Base-by-base conservation (phyloP, 805 yeast genomes). In the Cyberlindnera subsufficiens region DNA sequence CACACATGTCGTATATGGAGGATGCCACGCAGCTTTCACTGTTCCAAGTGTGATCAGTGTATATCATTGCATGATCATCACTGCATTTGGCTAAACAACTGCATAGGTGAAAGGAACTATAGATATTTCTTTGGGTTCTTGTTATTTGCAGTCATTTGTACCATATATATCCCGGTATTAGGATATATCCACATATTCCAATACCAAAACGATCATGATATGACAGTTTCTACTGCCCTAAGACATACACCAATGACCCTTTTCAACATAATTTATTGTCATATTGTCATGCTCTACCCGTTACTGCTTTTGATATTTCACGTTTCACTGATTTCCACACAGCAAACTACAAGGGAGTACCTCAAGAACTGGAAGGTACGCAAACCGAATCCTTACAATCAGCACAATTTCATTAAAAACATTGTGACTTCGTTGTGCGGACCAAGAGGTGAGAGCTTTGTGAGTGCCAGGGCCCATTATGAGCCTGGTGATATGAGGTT, bases 81-180 rank as follows among this genome's bases (percentile, higher is more conserved):
- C 16, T 83, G 90, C 55, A 52, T 68, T 30, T 78, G 85, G 77
- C 56, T 86, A 39, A 81, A 83, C 54, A 85, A 80, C 51, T 86
- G 96, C 58, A 72, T 86, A 34, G 96, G 95, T 1, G 75, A 77
- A 46, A 62, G 86, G 42, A 86, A 85, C 54, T 85, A 85, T 59
- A 63, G 76, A 49, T 80, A 71, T 60, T 86, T 84, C 53, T 43
- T 80, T 32, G 52, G 54, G 2, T 84, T 80, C 50, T 55, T 85
- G 32, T 30, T 72, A 0, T 64, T 67, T 39, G 54, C 64, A 1
- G 53, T 61, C 1, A 3, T 72, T 0, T 42, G 66, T 1, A 56
- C 68, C 11, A 32, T 58, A 1, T 59, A 56, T 33, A 39, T 67
- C 8, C 47, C 56, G 2, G 55, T 52, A 1, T 46, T 64, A n/a